These are phyloP conservation scores for Dendrobium huoshanense DNA, from an alignment of 106 monocot species.

Conservation along the genomic window DNA sequence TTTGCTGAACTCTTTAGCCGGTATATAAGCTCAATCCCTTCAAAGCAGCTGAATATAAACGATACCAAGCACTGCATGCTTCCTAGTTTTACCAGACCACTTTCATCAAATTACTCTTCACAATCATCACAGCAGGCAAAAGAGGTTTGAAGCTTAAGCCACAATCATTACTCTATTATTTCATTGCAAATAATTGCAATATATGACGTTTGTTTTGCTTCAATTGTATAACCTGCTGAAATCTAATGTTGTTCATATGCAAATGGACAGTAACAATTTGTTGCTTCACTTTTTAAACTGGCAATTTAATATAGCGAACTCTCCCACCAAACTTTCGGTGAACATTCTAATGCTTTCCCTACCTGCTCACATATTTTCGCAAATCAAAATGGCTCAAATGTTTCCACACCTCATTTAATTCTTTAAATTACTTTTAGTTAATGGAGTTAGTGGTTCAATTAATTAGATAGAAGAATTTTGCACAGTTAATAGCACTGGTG, in stretches of 20 bases:
- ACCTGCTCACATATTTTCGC: background rate
- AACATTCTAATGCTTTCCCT: background rate
- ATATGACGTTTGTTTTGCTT: background rate
- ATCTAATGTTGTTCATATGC: background rate
- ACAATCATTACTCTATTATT: background rate
- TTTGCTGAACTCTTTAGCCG: slow-evolving; percentile 9
- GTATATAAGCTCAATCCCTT: slow-evolving; percentile 15
- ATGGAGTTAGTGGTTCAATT: background rate
- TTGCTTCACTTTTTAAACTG: background rate
- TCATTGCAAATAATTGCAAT: background rate
- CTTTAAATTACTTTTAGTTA: background rate
- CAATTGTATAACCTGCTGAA: background rate
- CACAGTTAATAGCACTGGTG: background rate
- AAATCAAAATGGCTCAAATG: background rate
- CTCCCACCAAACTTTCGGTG: background rate
- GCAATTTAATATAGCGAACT: background rate
- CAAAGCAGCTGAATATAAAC: slow-evolving; percentile 1
- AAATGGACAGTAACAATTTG: background rate
- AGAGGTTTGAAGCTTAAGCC: slow-evolving; percentile 29
- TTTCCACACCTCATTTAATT: background rate
- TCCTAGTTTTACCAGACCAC: slow-evolving; percentile 27
- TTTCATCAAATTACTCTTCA: slow-evolving; percentile 42
- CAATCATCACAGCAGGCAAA: slow-evolving; percentile 26
- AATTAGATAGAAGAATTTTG: background rate
- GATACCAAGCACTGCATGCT: slow-evolving; percentile 9